phyloP scores from a whole-genome alignment of 192 early-diverging fungal species.

The Coemansia sp. region DNA sequence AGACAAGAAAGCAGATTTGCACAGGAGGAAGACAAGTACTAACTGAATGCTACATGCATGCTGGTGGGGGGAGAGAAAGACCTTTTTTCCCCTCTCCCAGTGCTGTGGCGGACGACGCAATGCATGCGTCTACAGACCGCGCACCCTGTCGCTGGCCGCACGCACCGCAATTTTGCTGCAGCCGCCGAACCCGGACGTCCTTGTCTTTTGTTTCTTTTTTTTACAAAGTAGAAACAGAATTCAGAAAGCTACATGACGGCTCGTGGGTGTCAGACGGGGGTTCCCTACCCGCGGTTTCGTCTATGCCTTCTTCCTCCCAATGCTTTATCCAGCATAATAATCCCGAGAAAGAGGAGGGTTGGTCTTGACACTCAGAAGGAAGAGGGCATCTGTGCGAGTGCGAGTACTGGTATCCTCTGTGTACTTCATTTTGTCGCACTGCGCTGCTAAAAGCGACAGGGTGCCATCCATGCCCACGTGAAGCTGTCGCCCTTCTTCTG shows the following conservation, averaged over 20 bases:
- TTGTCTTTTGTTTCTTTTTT: neutral
- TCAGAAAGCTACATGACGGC: neutral
- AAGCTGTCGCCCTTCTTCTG: neutral
- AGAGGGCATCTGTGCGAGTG: neutral
- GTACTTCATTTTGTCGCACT: neutral
- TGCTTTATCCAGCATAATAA: neutral
- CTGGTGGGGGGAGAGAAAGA: neutral
- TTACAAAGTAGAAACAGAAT: neutral
- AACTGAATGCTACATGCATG: neutral
- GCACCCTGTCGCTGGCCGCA: no score
- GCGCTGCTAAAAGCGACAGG: neutral
- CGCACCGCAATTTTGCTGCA: neutral
- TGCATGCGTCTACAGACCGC: neutral
- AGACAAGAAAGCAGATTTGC: constrained; percentile 3
- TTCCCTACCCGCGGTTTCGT: neutral
- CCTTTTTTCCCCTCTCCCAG: neutral
- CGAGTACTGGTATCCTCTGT: neutral
- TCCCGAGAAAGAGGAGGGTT: neutral
- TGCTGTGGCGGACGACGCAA: constrained; percentile 1
- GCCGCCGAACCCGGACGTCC: neutral
- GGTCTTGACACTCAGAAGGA: neutral
- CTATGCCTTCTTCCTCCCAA: neutral
- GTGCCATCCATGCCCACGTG: neutral
- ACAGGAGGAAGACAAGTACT: neutral
- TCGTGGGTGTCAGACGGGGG: neutral